Percentiles rank a stretch among this genome's conserved stretches.
phyloP scores from a whole-genome alignment of 768 basidiomycete genomes.

The Pulveroboletus ravenelii region DNA sequence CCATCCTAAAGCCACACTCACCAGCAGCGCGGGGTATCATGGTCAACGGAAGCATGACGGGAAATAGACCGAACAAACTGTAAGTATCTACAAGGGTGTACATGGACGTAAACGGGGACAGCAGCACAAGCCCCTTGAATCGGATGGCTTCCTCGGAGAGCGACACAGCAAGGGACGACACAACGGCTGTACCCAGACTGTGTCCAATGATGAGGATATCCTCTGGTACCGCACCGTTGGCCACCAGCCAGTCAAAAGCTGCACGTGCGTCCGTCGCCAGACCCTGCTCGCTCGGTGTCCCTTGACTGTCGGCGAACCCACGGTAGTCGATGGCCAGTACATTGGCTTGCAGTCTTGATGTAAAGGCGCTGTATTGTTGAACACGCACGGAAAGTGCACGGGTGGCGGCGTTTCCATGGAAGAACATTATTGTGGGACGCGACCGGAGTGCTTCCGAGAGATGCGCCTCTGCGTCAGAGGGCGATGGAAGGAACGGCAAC shows the following conservation, averaged over 20 bases:
- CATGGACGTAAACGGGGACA: conserved; percentile 57
- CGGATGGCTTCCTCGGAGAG: conserved; percentile 42
- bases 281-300: conserved; percentile 71
- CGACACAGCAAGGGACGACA: conserved; percentile 43
- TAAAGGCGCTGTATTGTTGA: conserved; percentile 60
- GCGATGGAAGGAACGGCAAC: conserved; percentile 37
- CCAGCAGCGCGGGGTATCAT: conserved; percentile 57
- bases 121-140: conserved; percentile 46
- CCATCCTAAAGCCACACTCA: conserved; percentile 34
- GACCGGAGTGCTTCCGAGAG: conserved; percentile 51
- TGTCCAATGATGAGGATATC: conserved; percentile 78
- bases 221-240: conserved; percentile 50
- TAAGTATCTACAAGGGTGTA: conserved; percentile 63
- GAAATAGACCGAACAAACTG: conserved; percentile 58
- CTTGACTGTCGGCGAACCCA: conserved; percentile 85
- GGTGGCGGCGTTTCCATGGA: conserved; percentile 88
- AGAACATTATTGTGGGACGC: conserved; percentile 79
- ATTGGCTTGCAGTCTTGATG: conserved; percentile 64
- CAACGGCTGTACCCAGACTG: conserved; percentile 84
- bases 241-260: conserved; percentile 74
- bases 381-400: conserved; percentile 66
- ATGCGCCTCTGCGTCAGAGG: conserved; percentile 34
- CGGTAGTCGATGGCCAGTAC: conserved; percentile 88
- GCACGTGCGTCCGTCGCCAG: conserved; percentile 68
- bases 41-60: conserved; percentile 66